These are phyloP conservation scores for Candida ascalaphidarum DNA, from an alignment of 805 yeast species.

Conservation along the genomic window DNA sequence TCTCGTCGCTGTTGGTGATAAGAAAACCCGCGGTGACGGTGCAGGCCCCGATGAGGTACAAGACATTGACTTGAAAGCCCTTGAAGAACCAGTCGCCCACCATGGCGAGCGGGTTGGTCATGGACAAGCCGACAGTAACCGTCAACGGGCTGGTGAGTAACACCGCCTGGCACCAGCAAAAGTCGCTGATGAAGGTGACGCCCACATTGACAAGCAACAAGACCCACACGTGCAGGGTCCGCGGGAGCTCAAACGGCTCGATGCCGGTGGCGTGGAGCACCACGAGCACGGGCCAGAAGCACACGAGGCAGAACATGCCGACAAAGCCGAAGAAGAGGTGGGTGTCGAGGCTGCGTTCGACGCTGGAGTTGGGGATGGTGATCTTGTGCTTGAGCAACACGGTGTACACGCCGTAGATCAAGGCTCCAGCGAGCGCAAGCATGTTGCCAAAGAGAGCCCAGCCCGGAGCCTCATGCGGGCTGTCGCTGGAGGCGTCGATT, in stretches of 20 bases:
- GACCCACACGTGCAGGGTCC: slow-evolving; percentile 37
- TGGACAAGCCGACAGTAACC: slow-evolving; percentile 88
- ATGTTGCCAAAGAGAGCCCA: slow-evolving; percentile 56
- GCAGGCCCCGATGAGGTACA: slow-evolving; percentile 72
- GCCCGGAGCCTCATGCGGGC: slow-evolving; percentile 11
- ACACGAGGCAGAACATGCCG: slow-evolving; percentile 68
- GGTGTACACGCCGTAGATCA: slow-evolving; percentile 88
- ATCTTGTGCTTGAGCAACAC: slow-evolving; percentile 71
- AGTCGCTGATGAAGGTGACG: slow-evolving; percentile 81
- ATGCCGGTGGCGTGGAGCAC: slow-evolving; percentile 53
- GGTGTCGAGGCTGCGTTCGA: slow-evolving; percentile 74
- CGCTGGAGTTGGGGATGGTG: slow-evolving; percentile 29
- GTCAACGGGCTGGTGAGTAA: slow-evolving; percentile 88
- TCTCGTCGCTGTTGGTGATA: slow-evolving; percentile 73
- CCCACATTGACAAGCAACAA: slow-evolving; percentile 59
- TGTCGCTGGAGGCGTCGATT: slow-evolving; percentile 42
- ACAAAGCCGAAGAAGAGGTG: slow-evolving; percentile 91
- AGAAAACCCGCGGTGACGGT: slow-evolving; percentile 79
- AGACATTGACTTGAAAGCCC: slow-evolving; percentile 47
- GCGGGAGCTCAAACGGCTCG: slow-evolving; percentile 71
- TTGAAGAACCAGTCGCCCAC: slow-evolving; percentile 77
- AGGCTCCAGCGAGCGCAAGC: slow-evolving; percentile 76
- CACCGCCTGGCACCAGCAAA: slow-evolving; percentile 95
- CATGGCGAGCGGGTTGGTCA: slow-evolving; percentile 93
- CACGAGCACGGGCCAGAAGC: slow-evolving; percentile 77